Evolutionary conservation across 202 grass and related monocot genomes (phyloP).

Genomic region (Dendrocalamus latiflorus): DNA sequence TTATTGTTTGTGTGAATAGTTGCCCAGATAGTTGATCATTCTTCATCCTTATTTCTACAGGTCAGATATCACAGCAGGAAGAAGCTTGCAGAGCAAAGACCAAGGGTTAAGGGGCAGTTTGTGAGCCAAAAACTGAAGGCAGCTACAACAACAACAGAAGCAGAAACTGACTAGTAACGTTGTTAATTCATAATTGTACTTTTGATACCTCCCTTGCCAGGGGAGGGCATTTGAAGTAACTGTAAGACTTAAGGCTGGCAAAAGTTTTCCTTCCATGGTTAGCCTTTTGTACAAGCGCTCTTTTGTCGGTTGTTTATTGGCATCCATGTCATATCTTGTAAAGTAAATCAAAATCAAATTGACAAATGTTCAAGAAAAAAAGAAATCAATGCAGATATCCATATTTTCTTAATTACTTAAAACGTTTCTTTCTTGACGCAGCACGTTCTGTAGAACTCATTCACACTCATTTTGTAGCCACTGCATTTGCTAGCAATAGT

Average conservation of each 20-base stretch:
- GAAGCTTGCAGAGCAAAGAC: slow-evolving; percentile 90
- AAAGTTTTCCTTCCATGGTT: slow-evolving; percentile 42
- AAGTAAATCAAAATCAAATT: slow-evolving; percentile 15
- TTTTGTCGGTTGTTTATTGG: slow-evolving; percentile 29
- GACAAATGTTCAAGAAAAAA: background rate
- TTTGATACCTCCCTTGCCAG: slow-evolving; percentile 22
- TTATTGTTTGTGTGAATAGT: background rate
- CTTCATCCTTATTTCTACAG: slow-evolving; percentile 38
- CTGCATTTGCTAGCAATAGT: background rate
- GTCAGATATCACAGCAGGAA: no score
- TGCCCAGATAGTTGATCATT: background rate
- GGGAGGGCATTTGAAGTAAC: slow-evolving; percentile 17
- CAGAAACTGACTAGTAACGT: no score
- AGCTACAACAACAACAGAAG: no score
- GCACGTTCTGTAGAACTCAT: background rate
- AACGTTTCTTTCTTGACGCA: background rate
- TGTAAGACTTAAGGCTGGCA: slow-evolving; percentile 37
- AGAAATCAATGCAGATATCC: background rate
- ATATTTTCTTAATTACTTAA: slow-evolving; percentile 5
- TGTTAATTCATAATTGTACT: no score
- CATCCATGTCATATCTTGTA: slow-evolving; percentile 24
- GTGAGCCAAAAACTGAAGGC: slow-evolving; percentile 69
- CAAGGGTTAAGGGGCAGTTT: slow-evolving; percentile 95
- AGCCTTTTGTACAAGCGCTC: slow-evolving; percentile 27
- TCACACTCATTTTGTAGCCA: background rate